Conservation (phyloP, 257 asterid genomes). For the Henckelia pumila region DNA sequence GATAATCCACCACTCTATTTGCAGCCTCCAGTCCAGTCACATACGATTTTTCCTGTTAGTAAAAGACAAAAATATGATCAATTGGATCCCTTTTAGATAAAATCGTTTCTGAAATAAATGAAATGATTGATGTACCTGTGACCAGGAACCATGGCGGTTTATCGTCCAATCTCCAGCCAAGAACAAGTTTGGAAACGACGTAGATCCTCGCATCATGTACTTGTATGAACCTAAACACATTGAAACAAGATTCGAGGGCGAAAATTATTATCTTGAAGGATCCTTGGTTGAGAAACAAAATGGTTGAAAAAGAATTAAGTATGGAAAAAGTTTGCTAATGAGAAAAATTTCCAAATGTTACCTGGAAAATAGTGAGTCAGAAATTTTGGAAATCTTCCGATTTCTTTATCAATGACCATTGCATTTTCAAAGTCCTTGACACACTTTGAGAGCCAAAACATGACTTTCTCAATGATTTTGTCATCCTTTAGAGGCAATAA, state of each 20-base stretch:
- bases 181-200: constrained; percentile 52
- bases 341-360: constrained; percentile 10
- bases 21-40: constrained; percentile 66
- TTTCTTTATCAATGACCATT: constrained; percentile 50
- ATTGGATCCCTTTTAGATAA: not conserved
- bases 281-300: not conserved
- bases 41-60: constrained; percentile 50
- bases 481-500: constrained; percentile 56
- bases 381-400: constrained; percentile 52
- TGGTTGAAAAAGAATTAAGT: not conserved
- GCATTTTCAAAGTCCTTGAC: constrained; percentile 48
- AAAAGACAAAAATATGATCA: not conserved
- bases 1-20: constrained; percentile 50
- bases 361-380: constrained; percentile 66
- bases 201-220: constrained; percentile 58
- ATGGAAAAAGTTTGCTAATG: not conserved
- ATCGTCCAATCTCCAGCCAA: constrained; percentile 69
- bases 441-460: constrained; percentile 45
- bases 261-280: not conserved
- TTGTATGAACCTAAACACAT: constrained; percentile 50
- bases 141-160: constrained; percentile 58
- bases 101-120: not conserved
- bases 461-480: constrained; percentile 44
- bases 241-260: not conserved
- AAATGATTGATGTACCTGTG: constrained; percentile 38